A percentile compares a stretch with the other conserved stretches of the same genome.
Conservation (phyloP, 148 eudicot genomes). For the Rhododendron vialii region DNA sequence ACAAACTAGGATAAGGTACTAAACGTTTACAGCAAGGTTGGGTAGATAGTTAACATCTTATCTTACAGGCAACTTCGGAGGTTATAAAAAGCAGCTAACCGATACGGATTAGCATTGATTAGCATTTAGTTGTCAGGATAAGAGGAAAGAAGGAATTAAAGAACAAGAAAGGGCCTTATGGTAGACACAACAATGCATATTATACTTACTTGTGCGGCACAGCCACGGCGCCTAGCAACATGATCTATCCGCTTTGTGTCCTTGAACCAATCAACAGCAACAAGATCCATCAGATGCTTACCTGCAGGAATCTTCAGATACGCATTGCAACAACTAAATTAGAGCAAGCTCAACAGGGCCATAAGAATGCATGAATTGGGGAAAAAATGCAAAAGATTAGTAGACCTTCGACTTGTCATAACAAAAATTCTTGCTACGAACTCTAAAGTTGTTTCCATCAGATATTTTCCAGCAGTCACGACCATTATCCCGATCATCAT, state of each 20-base stretch:
- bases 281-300: conserved; percentile 90
- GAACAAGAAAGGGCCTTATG: background rate
- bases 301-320: conserved; percentile 64
- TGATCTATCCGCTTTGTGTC: conserved; percentile 91
- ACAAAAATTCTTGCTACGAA: conserved; percentile 74
- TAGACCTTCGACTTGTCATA: conserved; percentile 75
- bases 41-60: background rate
- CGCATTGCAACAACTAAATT: conserved; percentile 12
- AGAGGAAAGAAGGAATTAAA: background rate
- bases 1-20: background rate
- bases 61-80: background rate
- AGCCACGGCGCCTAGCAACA: conserved; percentile 87
- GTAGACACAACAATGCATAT: background rate
- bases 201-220: conserved; percentile 82
- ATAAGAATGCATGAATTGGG: background rate
- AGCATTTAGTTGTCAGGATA: background rate
- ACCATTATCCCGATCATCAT: conserved; percentile 67
- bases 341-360: conserved; percentile 12
- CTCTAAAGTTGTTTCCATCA: conserved; percentile 89
- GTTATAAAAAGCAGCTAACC: background rate
- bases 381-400: background rate
- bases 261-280: conserved; percentile 96
- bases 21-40: background rate
- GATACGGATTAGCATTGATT: background rate
- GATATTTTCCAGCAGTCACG: conserved; percentile 92